These are phyloP conservation scores for Solanum commersonii DNA, from an alignment of 257 asterid genomes.

Conservation along the genomic window DNA sequence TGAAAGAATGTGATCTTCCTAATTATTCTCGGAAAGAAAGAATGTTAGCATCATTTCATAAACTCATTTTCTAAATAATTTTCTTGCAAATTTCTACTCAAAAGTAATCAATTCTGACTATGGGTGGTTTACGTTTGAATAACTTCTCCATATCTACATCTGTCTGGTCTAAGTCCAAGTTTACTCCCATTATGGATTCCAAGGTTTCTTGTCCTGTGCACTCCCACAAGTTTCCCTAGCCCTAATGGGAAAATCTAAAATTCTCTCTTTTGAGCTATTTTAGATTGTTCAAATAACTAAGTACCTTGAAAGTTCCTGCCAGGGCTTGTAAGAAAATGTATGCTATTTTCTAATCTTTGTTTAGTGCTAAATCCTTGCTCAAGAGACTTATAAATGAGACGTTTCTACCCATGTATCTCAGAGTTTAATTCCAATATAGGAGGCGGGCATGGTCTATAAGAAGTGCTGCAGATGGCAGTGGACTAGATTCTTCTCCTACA, in stretches of 20 bases:
- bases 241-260: neutral
- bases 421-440: slow-evolving; percentile 20
- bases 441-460: slow-evolving; percentile 44
- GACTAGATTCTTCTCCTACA: slow-evolving; percentile 35
- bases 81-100: neutral
- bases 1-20: neutral
- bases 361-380: neutral
- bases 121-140: neutral
- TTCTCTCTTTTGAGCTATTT: neutral
- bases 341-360: neutral
- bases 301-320: neutral
- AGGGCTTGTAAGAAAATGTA: neutral
- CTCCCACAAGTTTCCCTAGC: neutral
- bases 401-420: neutral
- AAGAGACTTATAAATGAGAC: neutral
- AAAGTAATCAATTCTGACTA: neutral
- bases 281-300: neutral
- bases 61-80: neutral
- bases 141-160: neutral
- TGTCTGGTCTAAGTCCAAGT: neutral
- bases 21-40: neutral
- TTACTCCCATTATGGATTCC: neutral
- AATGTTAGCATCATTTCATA: neutral
- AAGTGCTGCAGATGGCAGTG: slow-evolving; percentile 57
- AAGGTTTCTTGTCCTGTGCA: neutral